These are phyloP conservation scores for Chlorella sorokiniana DNA, from an alignment of 139 green algal species.

Conservation along the genomic window DNA sequence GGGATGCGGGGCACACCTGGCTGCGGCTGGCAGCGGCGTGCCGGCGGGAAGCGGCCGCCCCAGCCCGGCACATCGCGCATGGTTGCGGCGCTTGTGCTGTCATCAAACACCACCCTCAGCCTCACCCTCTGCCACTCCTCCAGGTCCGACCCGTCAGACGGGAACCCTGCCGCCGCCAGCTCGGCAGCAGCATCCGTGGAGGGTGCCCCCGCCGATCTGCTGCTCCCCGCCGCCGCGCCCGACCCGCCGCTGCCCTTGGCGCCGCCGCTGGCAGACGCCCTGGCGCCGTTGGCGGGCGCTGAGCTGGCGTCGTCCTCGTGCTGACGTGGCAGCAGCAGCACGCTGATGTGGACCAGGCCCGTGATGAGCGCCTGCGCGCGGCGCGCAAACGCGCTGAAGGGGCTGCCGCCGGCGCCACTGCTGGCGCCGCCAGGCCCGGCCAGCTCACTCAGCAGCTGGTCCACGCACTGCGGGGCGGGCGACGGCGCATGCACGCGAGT, in stretches of 20 bases:
- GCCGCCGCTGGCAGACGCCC: neutral
- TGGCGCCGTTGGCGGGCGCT: neutral
- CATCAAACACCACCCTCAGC: neutral
- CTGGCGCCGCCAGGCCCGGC: neutral
- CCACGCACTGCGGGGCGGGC: neutral
- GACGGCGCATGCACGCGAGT: neutral
- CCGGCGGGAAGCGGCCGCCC: too few species aligned
- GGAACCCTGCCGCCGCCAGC: constrained; percentile 25
- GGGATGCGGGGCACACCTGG: neutral
- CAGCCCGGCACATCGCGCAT: too few species aligned
- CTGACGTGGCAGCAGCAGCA: constrained; percentile 36
- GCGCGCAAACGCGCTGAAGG: constrained; percentile 33
- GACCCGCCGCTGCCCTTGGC: neutral
- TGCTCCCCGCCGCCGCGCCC: neutral
- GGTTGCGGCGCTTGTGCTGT: neutral
- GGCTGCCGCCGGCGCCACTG: neutral
- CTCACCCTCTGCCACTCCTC: constrained; percentile 38
- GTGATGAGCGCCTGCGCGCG: constrained; percentile 40
- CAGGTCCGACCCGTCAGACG: constrained; percentile 24
- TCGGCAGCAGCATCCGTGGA: neutral
- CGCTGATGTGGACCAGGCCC: constrained; percentile 39
- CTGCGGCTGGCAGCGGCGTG: too few species aligned
- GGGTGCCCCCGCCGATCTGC: constrained; percentile 1
- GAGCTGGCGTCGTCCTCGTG: neutral
- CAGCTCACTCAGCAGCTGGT: constrained; percentile 32